Evolutionary conservation across 2,329 filamentous ascomycete genomes (phyloP), one percentile per base, ranked within the genome.

Genomic region (Aspergillus brasiliensis): DNA sequence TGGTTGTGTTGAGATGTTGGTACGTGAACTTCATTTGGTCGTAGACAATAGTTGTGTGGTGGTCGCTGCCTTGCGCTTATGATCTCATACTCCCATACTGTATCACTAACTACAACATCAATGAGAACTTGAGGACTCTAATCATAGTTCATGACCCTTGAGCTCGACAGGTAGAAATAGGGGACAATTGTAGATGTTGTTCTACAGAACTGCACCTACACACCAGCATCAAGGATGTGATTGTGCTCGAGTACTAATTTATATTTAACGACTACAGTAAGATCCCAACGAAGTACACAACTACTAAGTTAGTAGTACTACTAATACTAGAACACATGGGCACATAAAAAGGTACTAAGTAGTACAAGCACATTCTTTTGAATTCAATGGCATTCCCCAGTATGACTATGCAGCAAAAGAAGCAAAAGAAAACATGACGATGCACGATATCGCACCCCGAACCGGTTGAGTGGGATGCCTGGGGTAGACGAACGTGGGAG

Each of bases 81-180:
- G 58, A 60, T 60, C 58, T 60, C 53, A 60, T 60, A 40, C 46
- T 49, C n/a, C 11, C 2, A 34, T 34, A 34, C 31, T 34, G 11
- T 34, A 34, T 11, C 31, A 10, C 31, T 34, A 34, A 10, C 31
- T 34, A 34, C 11, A 13, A 4, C 31, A 34, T 34, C 31, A 34
- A 34, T 34, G 10, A 5, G 11, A 13, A 34, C 11, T 34, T 5
- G 11, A 34, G 13, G 31, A 34, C 11, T 31, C 28, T 34, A 15
- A 13, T 5, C 10, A 15, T 15, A 5, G 31, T 13, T 13, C 31
- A 11, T 5, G 10, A 13, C 5, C 5, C 31, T 34, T 13, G 31
- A 2, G 31, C 31, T 15, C 11, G 28, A 31, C 28, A 31, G 28
- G 28, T 31, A 10, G 11, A 4, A 31, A 10, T 31, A n/a, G n/a